Conservation (phyloP, 2,329 filamentous ascomycete genomes). For the Hypoxylon sp. region DNA sequence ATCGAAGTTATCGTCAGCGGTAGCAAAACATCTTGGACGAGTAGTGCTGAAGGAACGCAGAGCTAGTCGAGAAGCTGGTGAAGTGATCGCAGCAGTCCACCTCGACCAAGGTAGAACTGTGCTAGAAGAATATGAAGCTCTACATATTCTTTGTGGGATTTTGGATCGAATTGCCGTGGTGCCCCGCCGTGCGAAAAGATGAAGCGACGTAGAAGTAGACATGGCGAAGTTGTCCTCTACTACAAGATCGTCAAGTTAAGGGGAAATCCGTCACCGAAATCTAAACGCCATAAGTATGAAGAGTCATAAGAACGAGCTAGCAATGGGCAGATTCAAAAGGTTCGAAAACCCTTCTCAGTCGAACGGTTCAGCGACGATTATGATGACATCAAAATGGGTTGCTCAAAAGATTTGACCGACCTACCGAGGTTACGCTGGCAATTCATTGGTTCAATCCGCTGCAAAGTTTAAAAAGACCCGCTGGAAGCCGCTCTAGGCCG, state of each 20-base stretch:
- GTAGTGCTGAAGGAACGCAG: slow-evolving; percentile 51
- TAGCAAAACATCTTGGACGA: slow-evolving; percentile 41
- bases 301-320: slow-evolving; percentile 1
- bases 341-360: too few relatives aligned
- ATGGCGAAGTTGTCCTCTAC: slow-evolving; percentile 31
- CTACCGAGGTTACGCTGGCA: slow-evolving; percentile 29
- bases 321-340: too few relatives aligned
- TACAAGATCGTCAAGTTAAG: neutral
- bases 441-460: slow-evolving; percentile 23
- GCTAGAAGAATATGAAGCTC: slow-evolving; percentile 38
- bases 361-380: slow-evolving; percentile 9
- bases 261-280: slow-evolving; percentile 14
- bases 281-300: slow-evolving; percentile 26
- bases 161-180: slow-evolving; percentile 37
- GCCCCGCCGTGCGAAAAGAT: slow-evolving; percentile 40
- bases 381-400: slow-evolving; percentile 33
- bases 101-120: slow-evolving; percentile 25
- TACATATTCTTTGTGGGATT: slow-evolving; percentile 26
- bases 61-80: slow-evolving; percentile 23
- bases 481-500: slow-evolving; percentile 24
- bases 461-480: slow-evolving; percentile 19
- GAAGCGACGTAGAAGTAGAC: slow-evolving; percentile 43
- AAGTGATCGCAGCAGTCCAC: slow-evolving; percentile 24
- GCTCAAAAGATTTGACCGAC: slow-evolving; percentile 21
- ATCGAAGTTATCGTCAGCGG: slow-evolving; percentile 67